Percentiles rank a stretch among this genome's conserved stretches.
These are phyloP conservation scores for Cryphonectria radicalis DNA, from an alignment of 2,329 filamentous ascomycete genomes.

Conservation along the genomic window DNA sequence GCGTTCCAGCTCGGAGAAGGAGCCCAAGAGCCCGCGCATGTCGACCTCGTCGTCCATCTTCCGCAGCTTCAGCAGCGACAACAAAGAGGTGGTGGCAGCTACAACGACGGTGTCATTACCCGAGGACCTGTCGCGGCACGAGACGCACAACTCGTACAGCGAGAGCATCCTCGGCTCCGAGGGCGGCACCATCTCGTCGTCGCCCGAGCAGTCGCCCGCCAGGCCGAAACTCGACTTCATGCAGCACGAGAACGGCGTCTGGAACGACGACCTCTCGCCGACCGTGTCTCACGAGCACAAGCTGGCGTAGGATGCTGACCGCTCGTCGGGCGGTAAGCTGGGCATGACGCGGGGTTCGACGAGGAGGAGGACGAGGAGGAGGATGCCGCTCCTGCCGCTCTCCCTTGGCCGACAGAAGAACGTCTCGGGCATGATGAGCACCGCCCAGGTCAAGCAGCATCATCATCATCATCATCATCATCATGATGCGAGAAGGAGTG, in stretches of 20 bases:
- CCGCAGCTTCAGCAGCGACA: constrained; percentile 18
- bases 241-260: constrained; percentile 28
- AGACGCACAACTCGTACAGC: constrained; percentile 32
- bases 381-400: background rate
- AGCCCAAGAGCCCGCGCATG: constrained; percentile 31
- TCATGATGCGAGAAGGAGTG: background rate
- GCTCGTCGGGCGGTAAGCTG: background rate
- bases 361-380: too few species aligned
- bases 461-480: background rate
- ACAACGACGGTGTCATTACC: background rate
- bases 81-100: constrained; percentile 3
- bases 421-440: background rate
- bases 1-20: constrained; percentile 29
- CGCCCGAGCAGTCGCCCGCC: constrained; percentile 24
- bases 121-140: constrained; percentile 29
- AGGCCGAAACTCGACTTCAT: constrained; percentile 27
- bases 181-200: constrained; percentile 22
- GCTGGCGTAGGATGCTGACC: constrained; percentile 18
- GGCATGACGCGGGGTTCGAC: background rate
- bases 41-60: constrained; percentile 32
- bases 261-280: constrained; percentile 21
- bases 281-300: constrained; percentile 18
- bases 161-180: constrained; percentile 29
- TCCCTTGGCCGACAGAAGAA: background rate
- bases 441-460: background rate